These are phyloP conservation scores for Nakazawaea molendinolei DNA, from an alignment of 805 yeast species.

Conservation along the genomic window DNA sequence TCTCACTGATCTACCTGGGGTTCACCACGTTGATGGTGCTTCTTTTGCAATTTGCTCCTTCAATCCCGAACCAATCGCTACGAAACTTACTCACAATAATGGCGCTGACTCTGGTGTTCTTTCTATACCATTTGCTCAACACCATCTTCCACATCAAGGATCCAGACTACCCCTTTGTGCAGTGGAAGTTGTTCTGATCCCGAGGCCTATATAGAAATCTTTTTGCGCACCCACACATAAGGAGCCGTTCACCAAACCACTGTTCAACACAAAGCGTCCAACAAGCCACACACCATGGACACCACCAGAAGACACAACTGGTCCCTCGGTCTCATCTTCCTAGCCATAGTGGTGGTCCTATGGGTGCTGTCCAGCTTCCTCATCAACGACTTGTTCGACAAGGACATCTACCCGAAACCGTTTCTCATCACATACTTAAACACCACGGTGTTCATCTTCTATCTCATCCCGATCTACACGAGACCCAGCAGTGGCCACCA, in stretches of 20 bases:
- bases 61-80: constrained; percentile 1
- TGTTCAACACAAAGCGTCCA: neutral
- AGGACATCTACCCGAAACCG: constrained; percentile 74
- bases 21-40: constrained; percentile 35
- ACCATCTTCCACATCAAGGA: constrained; percentile 41
- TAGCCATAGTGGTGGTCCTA: constrained; percentile 68
- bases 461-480: constrained; percentile 53
- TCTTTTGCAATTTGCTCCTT: constrained; percentile 33
- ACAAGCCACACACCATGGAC: neutral
- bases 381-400: constrained; percentile 69
- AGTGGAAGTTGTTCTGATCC: constrained; percentile 14
- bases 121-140: constrained; percentile 33
- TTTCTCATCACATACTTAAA: constrained; percentile 88
- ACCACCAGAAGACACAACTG: constrained; percentile 34
- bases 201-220: too few species aligned
- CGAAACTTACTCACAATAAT: constrained; percentile 16
- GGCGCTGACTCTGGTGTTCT: constrained; percentile 26
- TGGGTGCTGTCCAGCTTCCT: constrained; percentile 92
- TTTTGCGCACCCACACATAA: too few species aligned
- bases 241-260: too few species aligned
- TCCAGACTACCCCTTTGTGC: constrained; percentile 39
- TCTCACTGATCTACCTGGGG: constrained; percentile 41
- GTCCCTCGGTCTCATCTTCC: constrained; percentile 71
- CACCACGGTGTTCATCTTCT: constrained; percentile 77
- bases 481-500: constrained; percentile 6